Percentiles rank a stretch among this genome's conserved stretches.
Conservation (phyloP, 2,329 filamentous ascomycete genomes). For the Fusarium musae region DNA sequence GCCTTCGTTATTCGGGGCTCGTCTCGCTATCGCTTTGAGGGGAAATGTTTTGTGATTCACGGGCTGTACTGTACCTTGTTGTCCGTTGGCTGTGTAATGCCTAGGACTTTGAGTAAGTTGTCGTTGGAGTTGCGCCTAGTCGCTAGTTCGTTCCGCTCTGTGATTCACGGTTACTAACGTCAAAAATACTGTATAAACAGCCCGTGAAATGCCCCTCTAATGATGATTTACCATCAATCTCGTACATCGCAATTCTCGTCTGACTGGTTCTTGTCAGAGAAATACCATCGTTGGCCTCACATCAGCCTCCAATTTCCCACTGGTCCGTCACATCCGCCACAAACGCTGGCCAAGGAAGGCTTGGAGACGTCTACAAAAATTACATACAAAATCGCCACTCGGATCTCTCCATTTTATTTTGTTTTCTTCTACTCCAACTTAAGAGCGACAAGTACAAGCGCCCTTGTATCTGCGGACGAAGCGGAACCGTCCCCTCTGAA, state of each 20-base stretch:
- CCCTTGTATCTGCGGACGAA: slow-evolving; percentile 14
- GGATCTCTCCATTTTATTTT: background rate
- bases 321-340: slow-evolving; percentile 31
- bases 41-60: slow-evolving; percentile 3
- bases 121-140: slow-evolving; percentile 12
- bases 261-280: slow-evolving; percentile 3
- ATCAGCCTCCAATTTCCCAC: slow-evolving; percentile 24
- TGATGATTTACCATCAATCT: background rate
- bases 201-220: background rate
- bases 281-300: slow-evolving; percentile 18
- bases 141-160: background rate
- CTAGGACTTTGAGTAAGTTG: slow-evolving; percentile 1
- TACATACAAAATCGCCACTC: slow-evolving; percentile 39
- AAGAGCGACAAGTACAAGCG: background rate
- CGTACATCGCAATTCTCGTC: background rate
- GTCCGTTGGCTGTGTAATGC: slow-evolving; percentile 11
- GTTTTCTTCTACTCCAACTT: background rate
- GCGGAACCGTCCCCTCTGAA: slow-evolving; percentile 32
- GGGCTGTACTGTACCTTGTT: background rate
- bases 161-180: background rate
- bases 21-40: slow-evolving; percentile 17
- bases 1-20: slow-evolving; percentile 25
- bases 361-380: slow-evolving; percentile 30
- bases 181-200: slow-evolving; percentile 30
- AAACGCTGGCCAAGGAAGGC: slow-evolving; percentile 17